Percentiles rank a stretch among this genome's conserved stretches.
Conservation (phyloP, 2,329 filamentous ascomycete species). For the Esteya vermicola region DNA sequence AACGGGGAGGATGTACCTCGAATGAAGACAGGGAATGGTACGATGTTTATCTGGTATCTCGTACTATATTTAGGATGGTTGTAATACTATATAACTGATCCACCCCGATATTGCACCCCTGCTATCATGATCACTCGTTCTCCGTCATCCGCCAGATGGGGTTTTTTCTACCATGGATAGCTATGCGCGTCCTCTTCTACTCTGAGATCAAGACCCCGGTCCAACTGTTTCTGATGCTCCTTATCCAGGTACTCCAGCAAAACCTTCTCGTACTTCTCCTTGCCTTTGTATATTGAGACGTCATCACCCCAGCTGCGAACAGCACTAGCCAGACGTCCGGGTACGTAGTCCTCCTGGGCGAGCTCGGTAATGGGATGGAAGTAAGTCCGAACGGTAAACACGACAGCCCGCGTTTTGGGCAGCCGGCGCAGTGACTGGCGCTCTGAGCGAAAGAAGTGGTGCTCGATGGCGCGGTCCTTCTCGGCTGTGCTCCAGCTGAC, state of each 20-base stretch:
- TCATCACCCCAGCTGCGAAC: constrained; percentile 70
- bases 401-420: constrained; percentile 40
- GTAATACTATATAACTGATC: too few relatives aligned
- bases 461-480: constrained; percentile 55
- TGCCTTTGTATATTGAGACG: constrained; percentile 65
- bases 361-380: constrained; percentile 59
- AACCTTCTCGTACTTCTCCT: constrained; percentile 57
- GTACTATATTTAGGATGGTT: too few relatives aligned
- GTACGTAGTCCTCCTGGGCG: constrained; percentile 58
- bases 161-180: constrained; percentile 40
- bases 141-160: too few relatives aligned
- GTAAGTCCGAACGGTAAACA: constrained; percentile 71
- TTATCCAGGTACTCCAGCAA: constrained; percentile 62
- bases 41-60: too few relatives aligned
- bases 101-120: too few relatives aligned
- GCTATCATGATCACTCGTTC: too few relatives aligned
- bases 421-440: constrained; percentile 54
- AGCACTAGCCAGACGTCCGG: constrained; percentile 62
- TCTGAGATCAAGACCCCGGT: constrained; percentile 46
- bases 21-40: too few relatives aligned
- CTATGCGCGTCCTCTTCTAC: constrained; percentile 43
- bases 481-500: constrained; percentile 64
- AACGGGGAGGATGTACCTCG: too few relatives aligned
- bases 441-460: constrained; percentile 68
- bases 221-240: constrained; percentile 61